These are phyloP conservation scores for Cutaneotrichosporon dermatis DNA, from an alignment of 1,284 basidiomycete species.

Conservation along the genomic window DNA sequence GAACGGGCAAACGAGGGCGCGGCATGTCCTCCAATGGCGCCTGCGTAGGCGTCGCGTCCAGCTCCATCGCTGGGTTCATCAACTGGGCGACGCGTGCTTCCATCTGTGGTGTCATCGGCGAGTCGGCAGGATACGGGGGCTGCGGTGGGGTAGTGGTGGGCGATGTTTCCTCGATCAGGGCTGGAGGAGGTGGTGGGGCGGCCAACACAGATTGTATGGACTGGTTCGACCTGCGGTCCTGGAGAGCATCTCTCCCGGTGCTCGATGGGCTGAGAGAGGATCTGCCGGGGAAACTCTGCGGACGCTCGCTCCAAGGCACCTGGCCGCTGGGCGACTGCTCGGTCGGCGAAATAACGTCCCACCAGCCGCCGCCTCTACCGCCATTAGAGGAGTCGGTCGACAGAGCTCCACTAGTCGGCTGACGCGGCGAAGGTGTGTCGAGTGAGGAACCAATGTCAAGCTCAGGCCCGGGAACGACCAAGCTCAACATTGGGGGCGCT, in stretches of 20 bases:
- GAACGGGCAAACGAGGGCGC: background rate
- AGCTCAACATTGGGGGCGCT: conserved; percentile 2
- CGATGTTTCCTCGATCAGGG: too few relatives aligned
- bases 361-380: conserved; percentile 9
- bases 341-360: conserved; percentile 13
- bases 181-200: conserved; percentile 1
- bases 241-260: too few relatives aligned
- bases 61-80: background rate
- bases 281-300: background rate
- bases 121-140: background rate
- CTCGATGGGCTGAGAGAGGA: background rate
- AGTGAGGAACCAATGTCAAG: background rate
- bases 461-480: conserved; percentile 4
- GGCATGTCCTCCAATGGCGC: background rate
- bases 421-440: background rate
- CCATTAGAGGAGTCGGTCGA: background rate
- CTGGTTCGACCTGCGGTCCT: background rate
- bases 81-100: background rate
- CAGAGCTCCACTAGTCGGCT: background rate
- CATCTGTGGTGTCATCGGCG: conserved; percentile 2
- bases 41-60: background rate
- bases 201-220: background rate
- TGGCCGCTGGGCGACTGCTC: background rate
- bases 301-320: background rate
- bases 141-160: too few relatives aligned